phyloP scores from a whole-genome alignment of 202 grass and related monocot species.

The Musa balbisiana region DNA sequence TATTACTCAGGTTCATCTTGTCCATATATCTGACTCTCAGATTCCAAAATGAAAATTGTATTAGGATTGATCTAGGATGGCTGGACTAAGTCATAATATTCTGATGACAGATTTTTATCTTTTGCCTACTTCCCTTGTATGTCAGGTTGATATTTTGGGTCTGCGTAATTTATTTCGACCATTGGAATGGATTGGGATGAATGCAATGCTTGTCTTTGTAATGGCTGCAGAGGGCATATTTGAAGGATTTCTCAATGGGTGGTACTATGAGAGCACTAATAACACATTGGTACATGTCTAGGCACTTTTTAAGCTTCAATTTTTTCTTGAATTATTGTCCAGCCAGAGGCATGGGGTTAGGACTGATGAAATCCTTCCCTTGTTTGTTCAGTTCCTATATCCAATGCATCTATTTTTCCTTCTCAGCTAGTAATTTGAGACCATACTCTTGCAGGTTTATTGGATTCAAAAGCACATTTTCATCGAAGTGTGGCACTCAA shows the following conservation, averaged over 20 bases:
- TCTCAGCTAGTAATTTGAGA: neutral
- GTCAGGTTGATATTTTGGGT: conserved; percentile 60
- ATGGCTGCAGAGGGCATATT: conserved; percentile 89
- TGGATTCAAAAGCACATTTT: conserved; percentile 90
- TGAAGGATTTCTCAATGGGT: conserved; percentile 89
- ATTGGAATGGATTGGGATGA: conserved; percentile 82
- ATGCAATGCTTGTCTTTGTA: conserved; percentile 91
- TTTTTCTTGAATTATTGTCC: neutral
- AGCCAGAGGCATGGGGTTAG: neutral
- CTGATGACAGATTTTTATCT: neutral
- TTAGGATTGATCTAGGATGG: too few species aligned
- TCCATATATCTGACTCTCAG: too few species aligned
- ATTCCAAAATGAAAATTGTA: too few species aligned
- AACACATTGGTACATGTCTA: conserved; percentile 57
- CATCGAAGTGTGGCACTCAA: conserved; percentile 66
- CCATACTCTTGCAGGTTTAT: conserved; percentile 49
- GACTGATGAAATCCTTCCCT: neutral
- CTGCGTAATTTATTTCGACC: conserved; percentile 37
- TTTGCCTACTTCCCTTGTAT: neutral
- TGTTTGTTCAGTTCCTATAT: neutral
- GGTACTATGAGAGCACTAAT: conserved; percentile 80
- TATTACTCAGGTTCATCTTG: too few species aligned
- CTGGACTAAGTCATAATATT: too few species aligned
- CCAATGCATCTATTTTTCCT: neutral
- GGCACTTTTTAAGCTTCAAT: neutral